Evolutionary conservation across 2,329 filamentous ascomycete species (phyloP), one percentile per base, ranked within the genome.

Genomic region (Akanthomyces uredinophilus): DNA sequence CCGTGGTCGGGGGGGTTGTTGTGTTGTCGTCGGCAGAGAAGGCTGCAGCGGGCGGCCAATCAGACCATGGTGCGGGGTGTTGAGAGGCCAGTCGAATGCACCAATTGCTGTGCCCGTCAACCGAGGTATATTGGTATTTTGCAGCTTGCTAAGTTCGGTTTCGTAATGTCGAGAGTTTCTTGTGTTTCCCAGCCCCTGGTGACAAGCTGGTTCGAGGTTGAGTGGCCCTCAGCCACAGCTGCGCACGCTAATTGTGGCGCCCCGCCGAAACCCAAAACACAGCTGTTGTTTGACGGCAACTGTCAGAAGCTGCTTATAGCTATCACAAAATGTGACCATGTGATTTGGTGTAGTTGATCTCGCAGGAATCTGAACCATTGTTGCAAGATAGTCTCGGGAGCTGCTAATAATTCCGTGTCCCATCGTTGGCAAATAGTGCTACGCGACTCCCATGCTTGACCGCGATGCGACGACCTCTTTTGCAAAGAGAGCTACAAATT

Each of bases 11-110:
- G 41, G 54, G 27, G n/a, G 41, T 50, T 16, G 49, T 52, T 14
- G 18, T 52, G 49, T 29, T 11, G 32, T 47, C 44, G 44, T 47
- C 49, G 49, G 43, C 43, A 47, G 43, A 47, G 55, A 54, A 54
- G 43, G 55, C 44, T 46, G 55, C 43, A 55, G 53, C 60, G 61
- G 52, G 52, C 39, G 65, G 65, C 63, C 67, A 67, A 66, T 71
- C 64, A 71, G 64, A 71, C 64, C 69, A 71, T 71, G 67, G 56
- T 69, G 67, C 41, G 55, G 32, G 44, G 27, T n/a, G 20, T 51
- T 39, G 46, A 39, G 18, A 27, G 44, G 14, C 32, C 54, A 50
- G 52, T 49, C 43, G 20, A 37, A 1, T 11, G 43, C 54, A 27
- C 29, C 37, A 4, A 29, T 49, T 27, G 43, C 32, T 58, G 44